phyloP scores from a whole-genome alignment of 768 basidiomycete genomes.

The Nidularia pulvinata region DNA sequence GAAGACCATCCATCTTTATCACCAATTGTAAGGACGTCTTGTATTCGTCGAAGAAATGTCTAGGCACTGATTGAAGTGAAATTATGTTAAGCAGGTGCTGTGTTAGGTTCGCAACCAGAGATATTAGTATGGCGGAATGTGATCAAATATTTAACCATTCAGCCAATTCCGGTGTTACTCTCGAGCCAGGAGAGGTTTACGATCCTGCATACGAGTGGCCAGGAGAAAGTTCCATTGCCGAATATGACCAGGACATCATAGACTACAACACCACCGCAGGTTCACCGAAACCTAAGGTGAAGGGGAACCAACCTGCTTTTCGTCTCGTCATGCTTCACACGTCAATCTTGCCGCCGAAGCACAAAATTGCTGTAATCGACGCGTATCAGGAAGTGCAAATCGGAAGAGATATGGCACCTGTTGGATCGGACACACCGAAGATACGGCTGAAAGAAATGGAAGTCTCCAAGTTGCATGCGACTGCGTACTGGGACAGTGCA shows the following conservation, averaged over 20 bases:
- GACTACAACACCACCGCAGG: neutral
- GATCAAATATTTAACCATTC: no score
- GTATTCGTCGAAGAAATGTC: no score
- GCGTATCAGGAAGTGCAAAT: conserved; percentile 67
- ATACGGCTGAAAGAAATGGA: conserved; percentile 83
- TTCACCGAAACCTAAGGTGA: neutral
- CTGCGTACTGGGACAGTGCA: conserved; percentile 65
- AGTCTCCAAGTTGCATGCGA: conserved; percentile 82
- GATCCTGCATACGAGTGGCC: conserved; percentile 65
- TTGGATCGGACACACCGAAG: conserved; percentile 53
- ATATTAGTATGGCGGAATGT: no score
- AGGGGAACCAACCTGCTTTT: conserved; percentile 26
- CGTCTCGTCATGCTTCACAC: conserved; percentile 58
- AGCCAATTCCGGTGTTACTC: neutral
- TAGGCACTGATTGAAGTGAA: no score
- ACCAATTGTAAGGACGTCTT: no score
- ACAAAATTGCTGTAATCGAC: conserved; percentile 38
- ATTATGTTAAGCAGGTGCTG: no score
- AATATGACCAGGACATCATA: neutral
- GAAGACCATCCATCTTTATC: no score
- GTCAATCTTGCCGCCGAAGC: conserved; percentile 56
- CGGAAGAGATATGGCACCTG: conserved; percentile 63
- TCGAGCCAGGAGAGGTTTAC: conserved; percentile 26
- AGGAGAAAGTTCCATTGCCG: conserved; percentile 21
- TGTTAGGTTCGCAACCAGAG: neutral